Conservation (phyloP, 1,139 yeast species). For the Diutina pseudorugosa region DNA sequence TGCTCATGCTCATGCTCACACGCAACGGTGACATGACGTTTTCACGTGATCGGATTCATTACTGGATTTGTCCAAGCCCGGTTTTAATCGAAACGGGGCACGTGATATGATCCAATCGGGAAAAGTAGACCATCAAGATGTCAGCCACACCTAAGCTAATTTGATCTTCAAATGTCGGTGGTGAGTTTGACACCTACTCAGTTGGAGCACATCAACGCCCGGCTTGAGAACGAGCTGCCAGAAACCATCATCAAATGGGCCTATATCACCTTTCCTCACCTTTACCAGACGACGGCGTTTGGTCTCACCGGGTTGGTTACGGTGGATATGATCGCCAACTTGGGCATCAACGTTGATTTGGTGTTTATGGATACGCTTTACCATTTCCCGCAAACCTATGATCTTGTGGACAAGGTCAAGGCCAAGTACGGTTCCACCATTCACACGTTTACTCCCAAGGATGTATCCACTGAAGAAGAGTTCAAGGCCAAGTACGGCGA, state of each 20-base stretch:
- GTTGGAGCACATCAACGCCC: conserved; percentile 49
- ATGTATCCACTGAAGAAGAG: conserved; percentile 44
- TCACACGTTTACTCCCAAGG: conserved; percentile 56
- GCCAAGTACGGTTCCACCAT: conserved; percentile 41
- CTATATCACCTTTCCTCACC: conserved; percentile 60
- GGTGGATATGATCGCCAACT: conserved; percentile 65
- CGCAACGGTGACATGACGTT: too few species aligned
- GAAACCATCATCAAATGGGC: conserved; percentile 78
- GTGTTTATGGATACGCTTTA: conserved; percentile 85
- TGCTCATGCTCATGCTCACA: too few species aligned
- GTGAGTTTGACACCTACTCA: conserved; percentile 15
- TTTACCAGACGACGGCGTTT: conserved; percentile 89
- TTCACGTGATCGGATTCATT: background rate
- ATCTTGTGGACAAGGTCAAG: conserved; percentile 51
- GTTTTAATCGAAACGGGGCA: background rate
- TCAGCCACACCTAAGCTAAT: background rate
- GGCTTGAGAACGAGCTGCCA: conserved; percentile 45
- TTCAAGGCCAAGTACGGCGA: conserved; percentile 63
- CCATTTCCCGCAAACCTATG: conserved; percentile 86
- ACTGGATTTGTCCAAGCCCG: too few species aligned
- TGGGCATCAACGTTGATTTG: conserved; percentile 46
- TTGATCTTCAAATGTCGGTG: background rate
- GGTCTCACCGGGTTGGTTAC: conserved; percentile 89
- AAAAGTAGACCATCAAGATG: background rate
- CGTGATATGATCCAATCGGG: background rate